Evolutionary conservation across 148 eudicot genomes (phyloP).

Genomic region (Suaeda aralocaspica): DNA sequence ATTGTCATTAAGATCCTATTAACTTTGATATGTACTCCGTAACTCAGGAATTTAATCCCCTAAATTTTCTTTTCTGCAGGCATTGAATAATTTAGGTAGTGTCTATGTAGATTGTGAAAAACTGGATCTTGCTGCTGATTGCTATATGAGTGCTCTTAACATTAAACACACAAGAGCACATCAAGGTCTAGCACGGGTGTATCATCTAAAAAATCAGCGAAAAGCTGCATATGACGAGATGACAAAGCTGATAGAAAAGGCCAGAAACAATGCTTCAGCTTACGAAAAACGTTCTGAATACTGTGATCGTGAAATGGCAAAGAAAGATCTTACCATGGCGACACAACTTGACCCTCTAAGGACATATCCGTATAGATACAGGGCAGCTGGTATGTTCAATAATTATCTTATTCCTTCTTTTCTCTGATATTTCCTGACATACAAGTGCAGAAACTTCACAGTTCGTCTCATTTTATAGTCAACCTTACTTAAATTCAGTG

Average conservation of each 20-base stretch:
- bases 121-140: constrained; percentile 81
- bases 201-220: constrained; percentile 64
- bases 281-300: constrained; percentile 90
- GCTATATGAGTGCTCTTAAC: constrained; percentile 82
- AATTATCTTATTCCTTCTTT: neutral
- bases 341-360: constrained; percentile 75
- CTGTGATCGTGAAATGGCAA: constrained; percentile 89
- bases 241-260: constrained; percentile 88
- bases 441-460: neutral
- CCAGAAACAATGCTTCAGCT: constrained; percentile 79
- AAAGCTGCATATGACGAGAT: constrained; percentile 90
- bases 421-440: neutral
- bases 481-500: neutral
- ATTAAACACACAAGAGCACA: constrained; percentile 91
- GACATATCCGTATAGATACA: constrained; percentile 82
- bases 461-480: neutral
- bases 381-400: constrained; percentile 72
- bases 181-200: constrained; percentile 90
- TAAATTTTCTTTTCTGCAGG: constrained; percentile 41
- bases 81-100: constrained; percentile 83
- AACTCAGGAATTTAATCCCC: constrained; percentile 9
- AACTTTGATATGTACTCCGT: neutral
- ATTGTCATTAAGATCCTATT: neutral
- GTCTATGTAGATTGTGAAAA: constrained; percentile 82
- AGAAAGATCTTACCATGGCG: constrained; percentile 69